A percentile compares a stretch with the other conserved stretches of the same genome.
Conservation (phyloP, 2,329 filamentous ascomycete species). For the Hypoxylon sp. region DNA sequence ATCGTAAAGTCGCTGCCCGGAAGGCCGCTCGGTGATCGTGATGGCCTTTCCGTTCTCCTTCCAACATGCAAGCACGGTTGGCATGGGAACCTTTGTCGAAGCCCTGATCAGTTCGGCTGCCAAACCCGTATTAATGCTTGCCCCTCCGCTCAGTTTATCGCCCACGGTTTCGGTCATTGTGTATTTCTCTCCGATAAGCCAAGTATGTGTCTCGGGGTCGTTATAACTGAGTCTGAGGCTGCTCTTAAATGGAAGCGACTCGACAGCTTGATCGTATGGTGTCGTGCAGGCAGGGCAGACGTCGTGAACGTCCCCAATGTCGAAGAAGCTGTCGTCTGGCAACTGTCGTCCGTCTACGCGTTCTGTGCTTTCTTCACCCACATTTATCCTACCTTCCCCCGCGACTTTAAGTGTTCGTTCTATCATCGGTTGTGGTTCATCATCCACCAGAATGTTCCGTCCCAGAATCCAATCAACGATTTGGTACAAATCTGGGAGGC, state of each 20-base stretch:
- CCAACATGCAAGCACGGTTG: slow-evolving; percentile 41
- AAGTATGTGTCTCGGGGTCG: slow-evolving; percentile 39
- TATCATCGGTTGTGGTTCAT: not conserved
- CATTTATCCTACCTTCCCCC: not conserved
- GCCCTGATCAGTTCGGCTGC: slow-evolving; percentile 30
- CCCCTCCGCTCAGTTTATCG: slow-evolving; percentile 31
- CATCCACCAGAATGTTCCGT: slow-evolving; percentile 7
- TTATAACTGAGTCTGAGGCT: slow-evolving; percentile 40
- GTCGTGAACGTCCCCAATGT: slow-evolving; percentile 39
- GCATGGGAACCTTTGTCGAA: slow-evolving; percentile 34
- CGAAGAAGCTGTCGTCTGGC: slow-evolving; percentile 28
- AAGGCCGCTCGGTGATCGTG: slow-evolving; percentile 38
- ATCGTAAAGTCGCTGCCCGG: slow-evolving; percentile 40
- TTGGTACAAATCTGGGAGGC: slow-evolving; percentile 12
- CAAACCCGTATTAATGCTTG: slow-evolving; percentile 33
- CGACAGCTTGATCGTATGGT: slow-evolving; percentile 38
- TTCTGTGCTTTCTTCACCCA: not conserved
- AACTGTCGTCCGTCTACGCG: not conserved
- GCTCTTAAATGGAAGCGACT: slow-evolving; percentile 41
- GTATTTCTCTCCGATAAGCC: slow-evolving; percentile 41
- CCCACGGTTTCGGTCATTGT: slow-evolving; percentile 38
- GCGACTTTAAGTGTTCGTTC: not conserved
- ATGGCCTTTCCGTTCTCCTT: slow-evolving; percentile 42
- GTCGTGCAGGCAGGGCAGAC: slow-evolving; percentile 42
- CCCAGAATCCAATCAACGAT: slow-evolving; percentile 31